Conservation (phyloP, 768 basidiomycete genomes). For the Termitomyces sp. region DNA sequence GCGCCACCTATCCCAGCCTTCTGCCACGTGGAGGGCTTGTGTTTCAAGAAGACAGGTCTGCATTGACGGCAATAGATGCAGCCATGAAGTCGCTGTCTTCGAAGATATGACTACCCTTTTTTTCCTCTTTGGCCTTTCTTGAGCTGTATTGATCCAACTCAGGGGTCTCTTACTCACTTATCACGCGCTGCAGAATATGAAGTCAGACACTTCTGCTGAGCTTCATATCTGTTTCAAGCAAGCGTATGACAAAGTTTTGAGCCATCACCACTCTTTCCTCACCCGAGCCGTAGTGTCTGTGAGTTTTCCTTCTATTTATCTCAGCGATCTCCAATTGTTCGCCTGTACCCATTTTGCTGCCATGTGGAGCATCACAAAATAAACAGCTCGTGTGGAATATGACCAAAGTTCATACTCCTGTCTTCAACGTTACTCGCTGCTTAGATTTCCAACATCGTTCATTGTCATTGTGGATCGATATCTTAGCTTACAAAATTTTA, state of each 20-base stretch:
- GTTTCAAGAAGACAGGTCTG: background rate
- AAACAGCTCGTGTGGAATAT: background rate
- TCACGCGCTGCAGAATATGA: constrained; percentile 62
- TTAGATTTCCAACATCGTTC: background rate
- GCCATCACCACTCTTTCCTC: constrained; percentile 62
- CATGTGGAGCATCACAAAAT: too few relatives aligned
- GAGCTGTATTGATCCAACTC: constrained; percentile 1
- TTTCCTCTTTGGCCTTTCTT: background rate
- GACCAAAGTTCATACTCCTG: background rate
- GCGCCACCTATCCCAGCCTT: background rate
- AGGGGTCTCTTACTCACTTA: constrained; percentile 70
- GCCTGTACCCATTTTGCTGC: background rate
- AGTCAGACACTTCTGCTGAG: constrained; percentile 45
- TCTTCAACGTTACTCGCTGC: background rate
- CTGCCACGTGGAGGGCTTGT: background rate
- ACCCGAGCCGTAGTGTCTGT: constrained; percentile 63
- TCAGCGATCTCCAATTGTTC: constrained; percentile 11
- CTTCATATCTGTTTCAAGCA: constrained; percentile 66
- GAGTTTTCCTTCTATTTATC: constrained; percentile 17
- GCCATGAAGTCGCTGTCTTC: background rate
- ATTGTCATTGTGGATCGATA: background rate
- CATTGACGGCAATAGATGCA: background rate
- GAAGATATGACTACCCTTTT: background rate
- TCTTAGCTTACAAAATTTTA: background rate
- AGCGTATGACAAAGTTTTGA: constrained; percentile 64